Evolutionary conservation across 2,329 filamentous ascomycete species (phyloP).

Genomic region (Aaosphaeria arxii): DNA sequence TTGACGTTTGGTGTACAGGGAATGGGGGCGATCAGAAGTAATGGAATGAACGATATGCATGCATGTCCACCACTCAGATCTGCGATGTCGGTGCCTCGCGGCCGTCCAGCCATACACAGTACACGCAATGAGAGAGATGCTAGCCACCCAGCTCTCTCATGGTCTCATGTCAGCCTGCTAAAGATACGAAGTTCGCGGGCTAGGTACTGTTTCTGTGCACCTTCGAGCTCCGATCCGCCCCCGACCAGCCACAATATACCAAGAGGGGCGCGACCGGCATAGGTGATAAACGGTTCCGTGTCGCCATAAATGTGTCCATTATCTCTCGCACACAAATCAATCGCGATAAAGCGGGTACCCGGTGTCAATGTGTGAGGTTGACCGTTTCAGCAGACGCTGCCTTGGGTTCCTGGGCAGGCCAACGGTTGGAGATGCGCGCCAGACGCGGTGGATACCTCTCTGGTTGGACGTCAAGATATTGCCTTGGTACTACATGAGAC

Average conservation of each 20-base stretch:
- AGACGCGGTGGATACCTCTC: conserved; percentile 5
- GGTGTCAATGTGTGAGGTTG: conserved; percentile 2
- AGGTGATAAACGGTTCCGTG: not conserved
- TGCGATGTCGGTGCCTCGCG: conserved; percentile 7
- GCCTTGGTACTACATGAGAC: conserved; percentile 7
- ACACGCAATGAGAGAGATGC: no score
- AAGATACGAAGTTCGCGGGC: no score
- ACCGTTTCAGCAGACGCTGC: conserved; percentile 13
- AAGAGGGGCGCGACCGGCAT: not conserved
- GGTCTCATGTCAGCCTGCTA: no score
- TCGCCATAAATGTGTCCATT: not conserved
- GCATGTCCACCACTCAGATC: conserved; percentile 1
- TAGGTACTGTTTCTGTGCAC: no score
- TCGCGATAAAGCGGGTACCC: conserved; percentile 16
- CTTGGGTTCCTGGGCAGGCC: conserved; percentile 4
- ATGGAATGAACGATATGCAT: not conserved
- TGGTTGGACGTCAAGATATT: conserved; percentile 9
- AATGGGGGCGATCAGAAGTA: conserved; percentile 4
- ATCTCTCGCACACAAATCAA: conserved; percentile 2
- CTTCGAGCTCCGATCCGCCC: no score
- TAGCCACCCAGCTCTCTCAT: no score
- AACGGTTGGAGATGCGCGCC: conserved; percentile 8
- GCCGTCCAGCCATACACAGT: no score
- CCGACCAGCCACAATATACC: no score
- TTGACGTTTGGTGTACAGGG: conserved; percentile 7